Base-by-base conservation (phyloP, 257 asterid species). In the Forsythia viridissima region DNA sequence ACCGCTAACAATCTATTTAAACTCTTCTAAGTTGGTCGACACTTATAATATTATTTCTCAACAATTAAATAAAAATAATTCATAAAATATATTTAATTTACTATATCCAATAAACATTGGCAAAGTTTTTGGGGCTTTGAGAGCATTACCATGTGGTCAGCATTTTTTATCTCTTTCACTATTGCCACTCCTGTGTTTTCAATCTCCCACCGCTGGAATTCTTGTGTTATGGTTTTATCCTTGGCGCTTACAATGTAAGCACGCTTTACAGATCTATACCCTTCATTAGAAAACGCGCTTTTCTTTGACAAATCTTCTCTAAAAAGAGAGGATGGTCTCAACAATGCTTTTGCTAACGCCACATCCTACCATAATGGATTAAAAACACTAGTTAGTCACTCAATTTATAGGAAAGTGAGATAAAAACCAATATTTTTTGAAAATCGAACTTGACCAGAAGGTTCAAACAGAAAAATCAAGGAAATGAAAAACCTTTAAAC, bases 131-230 rank as follows among this genome's bases (percentile, higher is more conserved):
- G 42, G 0, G 93, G 87, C 43, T 3, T 79, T 18, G 87, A 70
- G 16, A 88, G 18, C 93, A 91, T 86, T 34, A 87, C 12, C 93
- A 84, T 86, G 76, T 91, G 93, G 69, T 91, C 92, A 1, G 89
- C 86, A 39, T 30, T 76, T 70, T 77, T 80, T 0, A 89, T 79
- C 66, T 85, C 90, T 6, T 43, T 85, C 9, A 81, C 89, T 78
- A 81, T 61, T 1, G 73, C 80, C 55, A 71, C 91, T 61, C 86
- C 87, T 46, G 4, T 36, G 34, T 70, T 88, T 71, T 85, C 81
- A 39, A 87, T 81, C 38, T 37, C 75, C 93, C 93, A 91, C 3
- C 44, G 83, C 15, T 91, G 96, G 36, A 89, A 89, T 59, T 77
- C 71, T 36, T 9, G 12, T 0, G 86, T 71, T 44, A 89, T 76